Evolutionary conservation across 129 eudicot species (phyloP), one percentile per base, ranked within the genome.

Genomic region (Helianthus tuberosus): DNA sequence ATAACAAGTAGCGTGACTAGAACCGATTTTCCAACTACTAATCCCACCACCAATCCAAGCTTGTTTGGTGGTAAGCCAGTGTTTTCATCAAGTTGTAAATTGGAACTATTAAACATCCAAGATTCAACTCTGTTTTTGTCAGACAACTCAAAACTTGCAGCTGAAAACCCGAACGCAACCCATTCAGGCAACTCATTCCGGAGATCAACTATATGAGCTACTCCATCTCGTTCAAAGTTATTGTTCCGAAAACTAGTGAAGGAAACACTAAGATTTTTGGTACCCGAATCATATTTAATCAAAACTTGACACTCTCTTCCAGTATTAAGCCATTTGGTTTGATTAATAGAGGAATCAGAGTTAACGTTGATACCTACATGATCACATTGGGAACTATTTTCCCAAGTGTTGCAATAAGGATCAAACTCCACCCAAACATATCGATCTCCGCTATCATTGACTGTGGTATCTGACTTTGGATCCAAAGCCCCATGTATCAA

Each of bases 381-480:
- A 36, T 49, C 43, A 2, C 8, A 27, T 27, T 27, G 20, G 0
- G 4, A n/a, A 15, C 0, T 2, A 46, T 66, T 51, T 16, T 78
- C 86, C 72, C 77, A 72, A 3, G 0, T 2, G 44, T 73, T 66
- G 7, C 11, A 0, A n/a, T 3, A 73, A 1, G 83, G 73, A 68
- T 82, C 86, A 63, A 82, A 82, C 72, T 82, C 86, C 29, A 82
- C 77, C 3, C 83, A 83, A 38, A 83, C 73, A 62, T 78, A 83
- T 15, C 23, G 72, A 66, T 29, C 8, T 1, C 39, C 59, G 3
- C 9, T 14, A 10, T 9, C 16, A 27, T 0, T 6, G 3, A 65
- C 10, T 5, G 3, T 7, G 5, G 14, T 1, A 32, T 53, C 0
- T 11, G 12, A 58, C 77, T 27, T 70, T 6, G 44, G 65, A n/a